These are phyloP conservation scores for Ziziphus jujuba DNA, from an alignment of 306 rosid genomes.

Conservation along the genomic window DNA sequence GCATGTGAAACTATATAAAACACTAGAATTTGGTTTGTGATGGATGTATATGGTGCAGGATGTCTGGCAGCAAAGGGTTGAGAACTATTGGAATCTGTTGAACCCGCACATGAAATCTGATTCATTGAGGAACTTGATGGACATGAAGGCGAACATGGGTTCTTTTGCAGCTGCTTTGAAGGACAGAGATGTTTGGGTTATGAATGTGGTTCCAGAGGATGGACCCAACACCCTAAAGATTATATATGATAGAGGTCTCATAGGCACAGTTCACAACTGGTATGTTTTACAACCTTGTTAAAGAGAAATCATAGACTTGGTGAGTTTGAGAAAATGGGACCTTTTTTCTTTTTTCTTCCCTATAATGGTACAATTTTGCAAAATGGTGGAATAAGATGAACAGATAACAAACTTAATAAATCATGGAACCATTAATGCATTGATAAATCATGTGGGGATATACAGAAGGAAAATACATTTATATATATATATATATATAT, in stretches of 20 bases:
- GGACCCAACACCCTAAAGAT: constrained; percentile 84
- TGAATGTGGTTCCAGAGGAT: constrained; percentile 88
- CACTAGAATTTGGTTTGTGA: constrained; percentile 10
- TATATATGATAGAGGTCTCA: constrained; percentile 89
- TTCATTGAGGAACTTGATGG: constrained; percentile 83
- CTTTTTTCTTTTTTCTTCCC: too few species aligned
- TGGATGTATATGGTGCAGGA: constrained; percentile 58
- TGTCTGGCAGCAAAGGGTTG: constrained; percentile 77
- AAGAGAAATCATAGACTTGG: too few species aligned
- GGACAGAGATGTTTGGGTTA: constrained; percentile 90
- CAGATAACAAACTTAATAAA: too few species aligned
- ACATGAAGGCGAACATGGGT: constrained; percentile 94
- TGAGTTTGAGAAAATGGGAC: too few species aligned
- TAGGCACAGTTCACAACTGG: constrained; percentile 88
- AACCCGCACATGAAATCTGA: constrained; percentile 57
- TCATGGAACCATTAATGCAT: too few species aligned
- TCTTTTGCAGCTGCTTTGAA: constrained; percentile 88
- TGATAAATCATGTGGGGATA: too few species aligned
- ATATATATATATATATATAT: too few species aligned
- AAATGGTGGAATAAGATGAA: not conserved
- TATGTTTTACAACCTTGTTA: constrained; percentile 19
- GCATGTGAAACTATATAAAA: not conserved
- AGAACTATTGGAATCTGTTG: constrained; percentile 83
- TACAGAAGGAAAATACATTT: too few species aligned
- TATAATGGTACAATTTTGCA: not conserved